phyloP scores from a whole-genome alignment of 768 basidiomycete species.

The Boletus subparvulus region DNA sequence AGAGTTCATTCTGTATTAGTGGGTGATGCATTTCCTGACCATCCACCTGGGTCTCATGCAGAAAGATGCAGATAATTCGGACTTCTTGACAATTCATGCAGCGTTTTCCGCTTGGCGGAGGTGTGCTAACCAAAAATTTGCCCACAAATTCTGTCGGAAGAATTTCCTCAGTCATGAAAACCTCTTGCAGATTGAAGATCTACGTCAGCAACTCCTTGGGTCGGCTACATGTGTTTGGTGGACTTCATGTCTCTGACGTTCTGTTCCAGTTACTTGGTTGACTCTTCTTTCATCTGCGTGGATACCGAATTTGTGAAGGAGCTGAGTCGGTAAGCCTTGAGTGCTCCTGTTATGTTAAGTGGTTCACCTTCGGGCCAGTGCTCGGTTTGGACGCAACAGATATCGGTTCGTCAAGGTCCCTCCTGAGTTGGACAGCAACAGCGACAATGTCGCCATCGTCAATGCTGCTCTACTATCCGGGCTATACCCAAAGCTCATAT shows the following conservation, averaged over 20 bases:
- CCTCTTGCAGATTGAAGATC: slow-evolving; percentile 93
- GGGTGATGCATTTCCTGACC: slow-evolving; percentile 21
- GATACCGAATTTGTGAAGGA: slow-evolving; percentile 65
- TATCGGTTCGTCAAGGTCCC: slow-evolving; percentile 79
- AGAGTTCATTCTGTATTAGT: slow-evolving; percentile 76
- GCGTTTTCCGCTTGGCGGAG: slow-evolving; percentile 87
- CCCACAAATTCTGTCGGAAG: slow-evolving; percentile 73
- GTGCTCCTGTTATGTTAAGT: not conserved
- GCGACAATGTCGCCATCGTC: slow-evolving; percentile 61
- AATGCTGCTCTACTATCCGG: slow-evolving; percentile 84
- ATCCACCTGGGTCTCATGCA: not conserved
- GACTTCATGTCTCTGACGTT: slow-evolving; percentile 1
- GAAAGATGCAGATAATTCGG: slow-evolving; percentile 71
- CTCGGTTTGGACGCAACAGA: slow-evolving; percentile 70
- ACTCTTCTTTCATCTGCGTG: slow-evolving; percentile 79
- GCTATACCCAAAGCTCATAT: slow-evolving; percentile 87
- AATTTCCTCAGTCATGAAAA: slow-evolving; percentile 91
- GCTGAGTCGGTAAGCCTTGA: slow-evolving; percentile 54
- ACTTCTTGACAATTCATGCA: slow-evolving; percentile 91
- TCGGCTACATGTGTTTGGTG: slow-evolving; percentile 30
- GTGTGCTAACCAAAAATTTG: slow-evolving; percentile 57
- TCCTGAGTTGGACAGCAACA: slow-evolving; percentile 64
- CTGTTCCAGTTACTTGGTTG: slow-evolving; percentile 71
- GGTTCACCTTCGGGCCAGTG: slow-evolving; percentile 40
- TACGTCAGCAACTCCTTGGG: slow-evolving; percentile 87